Percentiles rank a stretch among this genome's conserved stretches.
phyloP scores from a whole-genome alignment of 164 flowering plant species.

The Sextonia rubra region DNA sequence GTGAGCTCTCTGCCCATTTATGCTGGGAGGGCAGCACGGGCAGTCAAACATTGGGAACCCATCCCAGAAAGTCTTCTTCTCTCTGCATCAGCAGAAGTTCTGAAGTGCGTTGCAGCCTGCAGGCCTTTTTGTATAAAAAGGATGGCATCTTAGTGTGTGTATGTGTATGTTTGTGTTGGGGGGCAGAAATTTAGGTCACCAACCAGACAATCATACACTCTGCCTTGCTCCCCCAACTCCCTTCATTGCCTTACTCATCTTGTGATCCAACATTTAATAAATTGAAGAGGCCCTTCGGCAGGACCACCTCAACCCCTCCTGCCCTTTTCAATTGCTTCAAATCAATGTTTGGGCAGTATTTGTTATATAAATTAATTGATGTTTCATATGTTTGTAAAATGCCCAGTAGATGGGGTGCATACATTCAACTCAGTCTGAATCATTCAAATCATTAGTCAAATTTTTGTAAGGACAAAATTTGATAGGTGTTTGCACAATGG shows the following conservation, averaged over 20 bases:
- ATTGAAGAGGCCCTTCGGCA: neutral
- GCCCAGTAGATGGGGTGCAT: neutral
- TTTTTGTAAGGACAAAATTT: too few species aligned
- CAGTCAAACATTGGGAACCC: constrained; percentile 5
- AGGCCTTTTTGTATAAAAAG: neutral
- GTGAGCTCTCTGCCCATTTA: neutral
- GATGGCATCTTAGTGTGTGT: neutral
- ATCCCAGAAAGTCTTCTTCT: neutral
- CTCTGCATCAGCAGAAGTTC: neutral
- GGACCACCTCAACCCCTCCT: neutral
- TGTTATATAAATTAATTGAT: neutral
- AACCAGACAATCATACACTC: neutral
- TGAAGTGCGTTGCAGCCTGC: neutral
- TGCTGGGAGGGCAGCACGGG: neutral
- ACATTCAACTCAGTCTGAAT: neutral
- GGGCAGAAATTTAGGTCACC: constrained; percentile 1
- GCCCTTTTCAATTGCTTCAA: neutral
- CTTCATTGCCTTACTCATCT: neutral
- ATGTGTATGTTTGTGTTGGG: neutral
- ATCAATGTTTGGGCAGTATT: neutral
- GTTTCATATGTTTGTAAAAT: neutral
- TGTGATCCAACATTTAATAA: neutral
- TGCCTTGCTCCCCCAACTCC: neutral
- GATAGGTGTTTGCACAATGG: too few species aligned
- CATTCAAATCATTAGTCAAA: neutral